phyloP scores from a whole-genome alignment of 1,284 basidiomycete genomes.

The Prillingera fragicola region DNA sequence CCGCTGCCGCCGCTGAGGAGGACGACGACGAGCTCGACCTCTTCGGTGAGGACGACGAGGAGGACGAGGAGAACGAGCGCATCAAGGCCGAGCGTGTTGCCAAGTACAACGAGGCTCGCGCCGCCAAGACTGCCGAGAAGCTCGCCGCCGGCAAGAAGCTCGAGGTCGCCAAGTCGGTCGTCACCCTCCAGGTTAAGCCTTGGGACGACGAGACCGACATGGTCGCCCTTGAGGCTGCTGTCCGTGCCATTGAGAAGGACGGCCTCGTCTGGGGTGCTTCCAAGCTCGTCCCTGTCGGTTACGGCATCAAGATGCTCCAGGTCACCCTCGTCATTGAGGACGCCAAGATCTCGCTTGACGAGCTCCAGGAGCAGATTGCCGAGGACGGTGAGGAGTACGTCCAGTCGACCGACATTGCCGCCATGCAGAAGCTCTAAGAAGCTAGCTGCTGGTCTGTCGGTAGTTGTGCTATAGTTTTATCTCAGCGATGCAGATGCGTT shows the following conservation, averaged over 20 bases:
- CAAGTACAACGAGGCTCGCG: constrained; percentile 90
- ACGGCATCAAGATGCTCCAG: constrained; percentile 79
- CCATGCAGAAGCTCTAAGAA: constrained; percentile 33
- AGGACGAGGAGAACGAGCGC: constrained; percentile 83
- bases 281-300: constrained; percentile 86
- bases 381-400: constrained; percentile 60
- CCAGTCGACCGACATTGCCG: constrained; percentile 83
- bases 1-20: constrained; percentile 56
- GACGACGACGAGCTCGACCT: constrained; percentile 91
- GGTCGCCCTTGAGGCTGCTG: constrained; percentile 71
- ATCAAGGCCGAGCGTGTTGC: constrained; percentile 94
- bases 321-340: constrained; percentile 87
- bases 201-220: constrained; percentile 99
- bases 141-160: constrained; percentile 57
- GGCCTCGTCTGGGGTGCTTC: constrained; percentile 86
- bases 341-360: constrained; percentile 88
- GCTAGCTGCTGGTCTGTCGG: neutral
- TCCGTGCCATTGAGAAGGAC: constrained; percentile 81
- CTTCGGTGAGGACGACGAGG: constrained; percentile 74
- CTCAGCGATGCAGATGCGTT: neutral
- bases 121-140: constrained; percentile 65
- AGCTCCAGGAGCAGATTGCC: constrained; percentile 81
- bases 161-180: constrained; percentile 68
- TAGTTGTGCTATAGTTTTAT: constrained; percentile 1
- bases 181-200: constrained; percentile 92